A percentile compares a stretch with the other conserved stretches of the same genome.
Evolutionary conservation across 768 basidiomycete species (phyloP).

Genomic region (Agaricus sinodeliciosus): DNA sequence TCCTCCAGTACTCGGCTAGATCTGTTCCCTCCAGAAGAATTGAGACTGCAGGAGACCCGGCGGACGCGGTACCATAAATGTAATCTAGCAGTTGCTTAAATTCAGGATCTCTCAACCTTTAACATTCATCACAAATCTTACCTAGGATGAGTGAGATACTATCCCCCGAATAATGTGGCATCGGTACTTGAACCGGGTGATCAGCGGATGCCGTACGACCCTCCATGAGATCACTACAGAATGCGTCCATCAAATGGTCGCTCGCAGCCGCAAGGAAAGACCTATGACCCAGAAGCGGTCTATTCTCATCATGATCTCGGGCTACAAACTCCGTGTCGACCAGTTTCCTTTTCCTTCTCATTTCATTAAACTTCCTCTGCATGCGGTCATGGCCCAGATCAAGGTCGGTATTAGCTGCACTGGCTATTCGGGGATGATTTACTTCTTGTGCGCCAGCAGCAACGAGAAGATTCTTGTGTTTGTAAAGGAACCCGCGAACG

Average conservation of each 20-base stretch:
- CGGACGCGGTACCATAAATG: neutral
- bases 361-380: constrained; percentile 3
- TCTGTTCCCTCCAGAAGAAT: neutral
- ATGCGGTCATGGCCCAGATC: neutral
- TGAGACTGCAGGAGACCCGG: neutral
- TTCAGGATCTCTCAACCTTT: neutral
- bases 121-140: neutral
- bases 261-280: constrained; percentile 9
- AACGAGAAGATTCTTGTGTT: constrained; percentile 1
- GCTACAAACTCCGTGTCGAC: constrained; percentile 9
- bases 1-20: constrained; percentile 1
- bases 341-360: constrained; percentile 2
- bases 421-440: neutral
- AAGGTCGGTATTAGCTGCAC: neutral
- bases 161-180: neutral
- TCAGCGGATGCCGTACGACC: neutral
- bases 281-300: constrained; percentile 8
- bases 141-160: constrained; percentile 2
- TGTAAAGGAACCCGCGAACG: constrained; percentile 8
- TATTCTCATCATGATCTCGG: neutral
- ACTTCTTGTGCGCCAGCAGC: constrained; percentile 11
- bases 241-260: constrained; percentile 3
- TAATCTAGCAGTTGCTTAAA: neutral
- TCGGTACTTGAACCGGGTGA: neutral
- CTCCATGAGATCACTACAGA: constrained; percentile 6